Base-by-base conservation (phyloP, 768 basidiomycete species). In the Suillus lakei region DNA sequence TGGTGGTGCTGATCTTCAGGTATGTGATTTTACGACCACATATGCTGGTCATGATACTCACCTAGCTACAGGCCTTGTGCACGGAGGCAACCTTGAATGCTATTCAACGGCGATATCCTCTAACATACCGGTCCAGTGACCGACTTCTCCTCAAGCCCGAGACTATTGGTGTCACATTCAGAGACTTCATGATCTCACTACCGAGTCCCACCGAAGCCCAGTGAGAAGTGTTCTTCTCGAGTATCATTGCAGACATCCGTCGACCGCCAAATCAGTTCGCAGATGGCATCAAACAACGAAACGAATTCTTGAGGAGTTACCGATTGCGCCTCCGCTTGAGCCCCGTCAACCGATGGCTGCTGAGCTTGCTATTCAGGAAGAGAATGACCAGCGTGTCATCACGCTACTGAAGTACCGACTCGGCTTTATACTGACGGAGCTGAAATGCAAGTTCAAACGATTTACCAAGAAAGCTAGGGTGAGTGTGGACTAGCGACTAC, bases 11-110 rank as follows among this genome's bases (percentile, higher is more conserved):
- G 98, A 99, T 83, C 76, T 99, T 64, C 82, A 97, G 79, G 97
- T 97, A 69, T 67, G 92, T 69, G 26, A 21, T 13, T 15, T 60
- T 16, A 1, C 48, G 32, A 21, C 28, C 54, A 81, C 12, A 59
- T 48, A 32, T 32, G 46, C 34, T 59, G 50, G 44, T 59, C 1
- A 23, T 60, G 64, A 32, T 50, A 23, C 34, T 69, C 65, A 66
- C 58, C 41, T 21, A 15, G 18, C 23, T 43, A 56, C 70, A 88
- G 96, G 97, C 98, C 0, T 81, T 99, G 5, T 98, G 97, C 71
- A 99, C 98, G 7, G 98, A 99, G 80, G 95, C 98, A 13, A 92
- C 96, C 1, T 76, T 99, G 70, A 99, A 99, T 72, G 97, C 97
- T 0, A 92, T 99, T 28, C 98, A 99, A 73, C 82, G 98, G 65